Conservation (phyloP, 441 rosid genomes). For the Gossypium gossypioides region DNA sequence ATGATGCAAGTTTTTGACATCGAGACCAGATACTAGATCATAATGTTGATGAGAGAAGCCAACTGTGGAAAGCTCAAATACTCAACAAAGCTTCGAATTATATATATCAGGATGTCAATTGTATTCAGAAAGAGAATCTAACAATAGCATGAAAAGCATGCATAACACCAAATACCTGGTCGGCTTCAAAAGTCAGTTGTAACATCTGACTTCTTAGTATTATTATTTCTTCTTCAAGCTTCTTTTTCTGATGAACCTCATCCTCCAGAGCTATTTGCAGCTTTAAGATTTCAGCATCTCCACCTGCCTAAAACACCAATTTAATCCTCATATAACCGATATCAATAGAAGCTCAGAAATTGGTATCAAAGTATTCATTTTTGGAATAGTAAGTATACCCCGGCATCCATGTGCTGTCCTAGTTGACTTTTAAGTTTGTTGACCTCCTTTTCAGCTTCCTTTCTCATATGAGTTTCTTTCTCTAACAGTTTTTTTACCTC, state of each 20-base stretch:
- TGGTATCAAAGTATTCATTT: not conserved
- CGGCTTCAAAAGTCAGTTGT: conserved; percentile 82
- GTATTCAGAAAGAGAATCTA: not conserved
- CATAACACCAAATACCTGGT: conserved; percentile 51
- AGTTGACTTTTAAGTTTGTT: conserved; percentile 53
- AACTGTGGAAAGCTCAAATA: conserved; percentile 4
- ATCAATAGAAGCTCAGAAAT: not conserved
- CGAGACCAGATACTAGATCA: not conserved
- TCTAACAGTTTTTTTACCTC: conserved; percentile 57
- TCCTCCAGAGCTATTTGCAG: conserved; percentile 70
- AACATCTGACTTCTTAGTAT: conserved; percentile 67
- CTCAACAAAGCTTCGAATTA: not conserved
- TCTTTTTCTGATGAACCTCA: conserved; percentile 66
- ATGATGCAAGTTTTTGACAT: conserved; percentile 9
- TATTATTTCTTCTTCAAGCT: conserved; percentile 75
- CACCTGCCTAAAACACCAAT: conserved; percentile 53
- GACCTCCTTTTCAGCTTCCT: conserved; percentile 75
- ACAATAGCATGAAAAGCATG: not conserved
- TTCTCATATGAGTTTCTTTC: conserved; percentile 61
- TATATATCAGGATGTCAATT: not conserved
- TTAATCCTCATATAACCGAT: conserved; percentile 14
- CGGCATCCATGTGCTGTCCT: conserved; percentile 41
- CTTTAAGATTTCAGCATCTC: conserved; percentile 59
- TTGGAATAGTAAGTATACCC: conserved; percentile 36
- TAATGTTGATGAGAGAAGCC: not conserved